Evolutionary conservation across 768 basidiomycete species (phyloP), one percentile per base, ranked within the genome.

Genomic region (Boletus fagicola): DNA sequence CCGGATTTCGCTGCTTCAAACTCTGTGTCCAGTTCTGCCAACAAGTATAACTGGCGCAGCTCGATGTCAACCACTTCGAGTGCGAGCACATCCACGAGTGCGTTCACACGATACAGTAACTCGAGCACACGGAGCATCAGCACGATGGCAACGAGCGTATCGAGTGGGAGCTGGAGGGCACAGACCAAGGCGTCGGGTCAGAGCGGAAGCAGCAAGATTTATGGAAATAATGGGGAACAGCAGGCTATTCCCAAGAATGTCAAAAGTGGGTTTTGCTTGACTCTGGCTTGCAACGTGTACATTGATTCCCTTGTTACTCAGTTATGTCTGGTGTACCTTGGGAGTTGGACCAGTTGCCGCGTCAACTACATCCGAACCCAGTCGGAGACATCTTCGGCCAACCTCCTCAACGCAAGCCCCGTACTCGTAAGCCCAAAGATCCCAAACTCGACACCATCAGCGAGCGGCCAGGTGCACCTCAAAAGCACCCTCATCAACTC

Each of bases 91-190:
- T 86, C 85, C 10, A 80, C 84, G 24, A 85, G 83, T 22, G 84
- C 85, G 35, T 92, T 92, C 65, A 92, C 91, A 24, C 77, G 86
- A 57, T 91, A 88, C 75, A 92, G 89, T 46, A 82, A 76, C 56
- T 81, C 83, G 42, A 87, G 88, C 69, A 65, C 78, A 55, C 79
- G 88, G 54, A 91, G 89, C 61, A 78, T 92, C 42, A 88, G 88
- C 22, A 92, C 92, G 5, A 83, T 83, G 54, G 91, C 90, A 44
- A 94, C 92, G 16, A 90, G 88, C 62, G 82, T 90, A 7, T 90
- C 88, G 33, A 81, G 83, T 24, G 75, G 79, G 48, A 90, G 87
- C 71, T 90, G 90, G 87, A 83, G 88, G 65, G 81, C 80, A 20
- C 79, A 77, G 61, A 53, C 55, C 50, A 69, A 61, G 54, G 30